phyloP scores from a whole-genome alignment of 2,329 filamentous ascomycete species.

The Volutella citrinella region DNA sequence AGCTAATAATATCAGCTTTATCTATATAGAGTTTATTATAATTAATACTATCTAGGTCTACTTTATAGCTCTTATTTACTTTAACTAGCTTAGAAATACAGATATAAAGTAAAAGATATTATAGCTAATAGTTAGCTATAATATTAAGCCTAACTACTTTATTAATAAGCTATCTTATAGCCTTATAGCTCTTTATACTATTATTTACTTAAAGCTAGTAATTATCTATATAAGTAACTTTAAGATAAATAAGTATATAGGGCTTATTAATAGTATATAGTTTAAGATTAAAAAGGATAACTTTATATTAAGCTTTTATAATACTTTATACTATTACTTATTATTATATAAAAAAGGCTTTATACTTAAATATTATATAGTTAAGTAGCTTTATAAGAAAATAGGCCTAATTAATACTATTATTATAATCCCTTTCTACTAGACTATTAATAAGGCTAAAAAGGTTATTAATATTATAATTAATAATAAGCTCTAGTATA shows the following conservation, averaged over 20 bases:
- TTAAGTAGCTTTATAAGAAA: slow-evolving; percentile 33
- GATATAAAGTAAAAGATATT: slow-evolving; percentile 24
- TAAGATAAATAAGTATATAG: slow-evolving; percentile 39
- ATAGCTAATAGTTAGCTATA: slow-evolving; percentile 28
- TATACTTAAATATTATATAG: slow-evolving; percentile 35
- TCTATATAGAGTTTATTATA: slow-evolving; percentile 38
- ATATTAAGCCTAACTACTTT: slow-evolving; percentile 35
- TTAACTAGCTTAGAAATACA: slow-evolving; percentile 27
- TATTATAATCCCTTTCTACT: slow-evolving; percentile 38
- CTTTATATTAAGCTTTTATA: slow-evolving; percentile 39
- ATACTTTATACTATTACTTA: slow-evolving; percentile 39
- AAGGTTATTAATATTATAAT: slow-evolving; percentile 33
- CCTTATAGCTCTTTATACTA: slow-evolving; percentile 34
- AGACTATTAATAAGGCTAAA: slow-evolving; percentile 32
- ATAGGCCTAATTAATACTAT: slow-evolving; percentile 38
- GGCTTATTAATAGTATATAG: slow-evolving; percentile 35
- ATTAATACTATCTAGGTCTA: slow-evolving; percentile 34
- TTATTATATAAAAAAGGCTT: slow-evolving; percentile 36
- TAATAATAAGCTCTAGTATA: slow-evolving; percentile 34
- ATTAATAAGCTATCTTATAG: slow-evolving; percentile 34
- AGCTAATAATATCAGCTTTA: slow-evolving; percentile 35
- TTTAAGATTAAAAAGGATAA: slow-evolving; percentile 39
- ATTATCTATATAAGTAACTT: slow-evolving; percentile 39
- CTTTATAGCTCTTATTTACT: slow-evolving; percentile 34
- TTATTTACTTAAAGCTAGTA: slow-evolving; percentile 35